These are phyloP conservation scores for Lachnellula arida DNA, from an alignment of 2,329 filamentous ascomycete genomes.

Conservation along the genomic window DNA sequence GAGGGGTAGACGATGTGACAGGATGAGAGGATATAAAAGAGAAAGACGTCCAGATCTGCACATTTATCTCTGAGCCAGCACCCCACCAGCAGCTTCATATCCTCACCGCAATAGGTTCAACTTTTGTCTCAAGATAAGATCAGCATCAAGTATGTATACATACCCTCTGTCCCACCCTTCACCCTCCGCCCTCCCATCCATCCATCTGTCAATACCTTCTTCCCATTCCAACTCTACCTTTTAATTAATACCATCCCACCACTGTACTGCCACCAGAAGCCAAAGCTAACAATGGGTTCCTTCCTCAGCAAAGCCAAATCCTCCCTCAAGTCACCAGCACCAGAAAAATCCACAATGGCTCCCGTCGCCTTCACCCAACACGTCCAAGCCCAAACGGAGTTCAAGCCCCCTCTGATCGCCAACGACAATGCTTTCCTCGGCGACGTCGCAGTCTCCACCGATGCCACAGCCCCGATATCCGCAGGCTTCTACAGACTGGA, in stretches of 20 bases:
- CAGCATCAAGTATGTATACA: slow-evolving; percentile 14
- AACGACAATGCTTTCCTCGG: slow-evolving; percentile 60
- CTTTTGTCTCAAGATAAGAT: slow-evolving; percentile 8
- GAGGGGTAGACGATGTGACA: slow-evolving; percentile 13
- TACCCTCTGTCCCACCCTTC: too few relatives aligned
- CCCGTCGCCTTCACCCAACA: slow-evolving; percentile 38
- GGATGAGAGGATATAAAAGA: slow-evolving; percentile 9
- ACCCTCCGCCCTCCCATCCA: not conserved
- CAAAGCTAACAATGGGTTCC: slow-evolving; percentile 28
- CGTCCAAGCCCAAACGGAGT: slow-evolving; percentile 48
- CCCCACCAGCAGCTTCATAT: not conserved
- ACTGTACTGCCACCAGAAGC: not conserved
- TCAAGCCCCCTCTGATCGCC: slow-evolving; percentile 57
- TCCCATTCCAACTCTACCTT: not conserved
- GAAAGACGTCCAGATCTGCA: slow-evolving; percentile 13
- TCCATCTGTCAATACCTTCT: not conserved
- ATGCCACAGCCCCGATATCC: slow-evolving; percentile 50
- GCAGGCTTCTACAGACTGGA: slow-evolving; percentile 58
- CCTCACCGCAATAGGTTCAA: not conserved
- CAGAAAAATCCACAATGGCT: slow-evolving; percentile 16
- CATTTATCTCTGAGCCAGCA: slow-evolving; percentile 11
- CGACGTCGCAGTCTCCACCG: slow-evolving; percentile 43
- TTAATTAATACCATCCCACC: too few relatives aligned
- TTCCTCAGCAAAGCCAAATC: slow-evolving; percentile 30
- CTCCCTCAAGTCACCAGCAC: slow-evolving; percentile 8